phyloP scores from a whole-genome alignment of 176 grass and related monocot genomes.

The Tillandsia leiboldiana region DNA sequence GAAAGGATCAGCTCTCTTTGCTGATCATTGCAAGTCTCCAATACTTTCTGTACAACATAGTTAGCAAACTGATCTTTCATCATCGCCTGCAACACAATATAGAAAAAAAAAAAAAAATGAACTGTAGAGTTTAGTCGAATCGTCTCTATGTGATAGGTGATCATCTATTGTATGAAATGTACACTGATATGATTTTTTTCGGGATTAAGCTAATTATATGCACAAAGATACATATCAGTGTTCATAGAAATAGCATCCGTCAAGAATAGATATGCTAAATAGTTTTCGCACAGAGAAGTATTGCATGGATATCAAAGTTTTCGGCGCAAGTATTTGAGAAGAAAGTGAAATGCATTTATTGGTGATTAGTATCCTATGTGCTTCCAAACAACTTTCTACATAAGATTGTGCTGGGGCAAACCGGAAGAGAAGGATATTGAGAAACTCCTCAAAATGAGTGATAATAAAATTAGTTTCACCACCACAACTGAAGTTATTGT shows the following conservation, averaged over 20 bases:
- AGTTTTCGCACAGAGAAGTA: too few relatives aligned
- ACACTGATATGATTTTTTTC: too few relatives aligned
- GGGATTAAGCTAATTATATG: too few relatives aligned
- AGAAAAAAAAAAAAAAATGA: background rate
- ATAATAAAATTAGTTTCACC: background rate
- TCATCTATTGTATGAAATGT: background rate
- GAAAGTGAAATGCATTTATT: background rate
- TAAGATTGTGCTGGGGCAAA: background rate
- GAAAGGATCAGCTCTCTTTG: background rate
- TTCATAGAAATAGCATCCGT: too few relatives aligned
- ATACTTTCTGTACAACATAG: conserved; percentile 24
- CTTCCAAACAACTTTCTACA: background rate
- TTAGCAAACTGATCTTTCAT: conserved; percentile 28
- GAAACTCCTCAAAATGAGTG: background rate
- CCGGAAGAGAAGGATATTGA: background rate
- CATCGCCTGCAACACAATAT: conserved; percentile 18
- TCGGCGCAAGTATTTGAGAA: background rate
- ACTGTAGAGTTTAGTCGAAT: background rate
- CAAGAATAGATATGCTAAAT: too few relatives aligned
- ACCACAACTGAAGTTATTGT: background rate
- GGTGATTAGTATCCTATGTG: background rate
- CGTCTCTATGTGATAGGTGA: background rate
- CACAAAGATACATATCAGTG: too few relatives aligned
- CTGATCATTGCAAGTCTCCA: conserved; percentile 1
- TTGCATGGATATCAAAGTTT: too few relatives aligned